Percentiles rank a stretch among this genome's conserved stretches.
These are phyloP conservation scores for Plectosphaerella plurivora DNA, from an alignment of 2,329 filamentous ascomycete species.

Conservation along the genomic window DNA sequence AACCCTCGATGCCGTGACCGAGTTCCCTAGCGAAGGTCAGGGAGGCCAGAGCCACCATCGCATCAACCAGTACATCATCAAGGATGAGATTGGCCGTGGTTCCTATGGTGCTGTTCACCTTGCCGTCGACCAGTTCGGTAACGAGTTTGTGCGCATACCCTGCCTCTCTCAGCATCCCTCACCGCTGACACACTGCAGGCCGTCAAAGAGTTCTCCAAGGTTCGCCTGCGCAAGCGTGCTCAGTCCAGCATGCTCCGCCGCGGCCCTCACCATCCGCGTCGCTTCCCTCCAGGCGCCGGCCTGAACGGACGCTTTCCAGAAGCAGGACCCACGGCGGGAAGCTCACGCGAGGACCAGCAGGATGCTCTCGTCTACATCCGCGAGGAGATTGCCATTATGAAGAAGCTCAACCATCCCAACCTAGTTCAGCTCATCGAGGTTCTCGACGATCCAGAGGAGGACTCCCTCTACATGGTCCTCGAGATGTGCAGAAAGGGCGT, in stretches of 20 bases:
- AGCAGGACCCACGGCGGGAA: not conserved
- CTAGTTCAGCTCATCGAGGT: slow-evolving; percentile 93
- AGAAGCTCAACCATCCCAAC: slow-evolving; percentile 93
- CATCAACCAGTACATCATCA: slow-evolving; percentile 93
- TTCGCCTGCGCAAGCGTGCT: slow-evolving; percentile 79
- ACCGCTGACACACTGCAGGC: slow-evolving; percentile 52
- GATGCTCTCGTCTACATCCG: slow-evolving; percentile 82
- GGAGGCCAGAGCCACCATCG: slow-evolving; percentile 78
- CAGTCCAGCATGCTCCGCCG: slow-evolving; percentile 78
- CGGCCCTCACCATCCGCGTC: slow-evolving; percentile 42
- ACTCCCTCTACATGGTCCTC: slow-evolving; percentile 96
- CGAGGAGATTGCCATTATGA: slow-evolving; percentile 98
- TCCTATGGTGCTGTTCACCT: slow-evolving; percentile 93
- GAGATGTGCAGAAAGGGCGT: slow-evolving; percentile 99
- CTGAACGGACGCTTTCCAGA: slow-evolving; percentile 18
- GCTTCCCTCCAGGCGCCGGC: slow-evolving; percentile 20
- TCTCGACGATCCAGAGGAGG: slow-evolving; percentile 89
- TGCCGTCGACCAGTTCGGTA: slow-evolving; percentile 83
- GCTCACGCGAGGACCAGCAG: slow-evolving; percentile 44
- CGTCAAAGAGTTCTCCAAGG: slow-evolving; percentile 96
- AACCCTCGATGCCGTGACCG: slow-evolving; percentile 84
- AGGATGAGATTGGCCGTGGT: slow-evolving; percentile 92
- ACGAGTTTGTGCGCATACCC: slow-evolving; percentile 72
- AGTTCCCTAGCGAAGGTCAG: slow-evolving; percentile 79
- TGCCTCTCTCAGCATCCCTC: not conserved